Percentiles rank a stretch among this genome's conserved stretches.
Evolutionary conservation across 306 rosid genomes (phyloP).

Genomic region (Vicia sativa): DNA sequence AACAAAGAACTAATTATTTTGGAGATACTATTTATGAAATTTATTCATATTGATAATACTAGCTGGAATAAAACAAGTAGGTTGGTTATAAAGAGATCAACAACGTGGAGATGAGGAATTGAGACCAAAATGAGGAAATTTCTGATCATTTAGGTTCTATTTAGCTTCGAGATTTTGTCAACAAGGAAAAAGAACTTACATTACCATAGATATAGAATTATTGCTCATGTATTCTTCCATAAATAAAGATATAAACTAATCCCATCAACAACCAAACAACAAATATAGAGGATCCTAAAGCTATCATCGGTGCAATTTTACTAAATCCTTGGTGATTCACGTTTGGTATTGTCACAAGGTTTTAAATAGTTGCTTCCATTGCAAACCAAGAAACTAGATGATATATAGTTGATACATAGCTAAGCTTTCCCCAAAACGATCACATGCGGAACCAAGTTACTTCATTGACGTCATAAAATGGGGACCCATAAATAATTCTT

Average conservation of each 20-base stretch:
- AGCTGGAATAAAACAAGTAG: no score
- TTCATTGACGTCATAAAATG: slow-evolving; percentile 59
- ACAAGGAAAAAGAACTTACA: slow-evolving; percentile 54
- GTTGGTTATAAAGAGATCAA: no score
- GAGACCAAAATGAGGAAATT: no score
- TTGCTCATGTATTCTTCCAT: slow-evolving; percentile 40
- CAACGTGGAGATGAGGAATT: no score
- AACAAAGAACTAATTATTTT: no score
- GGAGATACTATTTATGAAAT: no score
- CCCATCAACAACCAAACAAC: slow-evolving; percentile 34
- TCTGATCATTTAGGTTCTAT: no score
- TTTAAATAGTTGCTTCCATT: slow-evolving; percentile 36
- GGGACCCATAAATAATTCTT: slow-evolving; percentile 64
- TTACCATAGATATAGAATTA: slow-evolving; percentile 32
- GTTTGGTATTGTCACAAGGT: slow-evolving; percentile 43
- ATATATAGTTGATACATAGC: slow-evolving; percentile 53
- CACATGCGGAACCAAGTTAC: slow-evolving; percentile 44
- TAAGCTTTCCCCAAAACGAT: slow-evolving; percentile 63
- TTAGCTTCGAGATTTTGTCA: no score
- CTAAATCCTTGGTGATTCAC: no score
- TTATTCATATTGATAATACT: no score
- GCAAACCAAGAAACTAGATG: slow-evolving; percentile 46
- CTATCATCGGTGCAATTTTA: slow-evolving; percentile 48
- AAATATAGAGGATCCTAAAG: slow-evolving; percentile 56
- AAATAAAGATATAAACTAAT: no score